Evolutionary conservation across 192 early-diverging fungal species (phyloP).

Genomic region (Backusella sp.): DNA sequence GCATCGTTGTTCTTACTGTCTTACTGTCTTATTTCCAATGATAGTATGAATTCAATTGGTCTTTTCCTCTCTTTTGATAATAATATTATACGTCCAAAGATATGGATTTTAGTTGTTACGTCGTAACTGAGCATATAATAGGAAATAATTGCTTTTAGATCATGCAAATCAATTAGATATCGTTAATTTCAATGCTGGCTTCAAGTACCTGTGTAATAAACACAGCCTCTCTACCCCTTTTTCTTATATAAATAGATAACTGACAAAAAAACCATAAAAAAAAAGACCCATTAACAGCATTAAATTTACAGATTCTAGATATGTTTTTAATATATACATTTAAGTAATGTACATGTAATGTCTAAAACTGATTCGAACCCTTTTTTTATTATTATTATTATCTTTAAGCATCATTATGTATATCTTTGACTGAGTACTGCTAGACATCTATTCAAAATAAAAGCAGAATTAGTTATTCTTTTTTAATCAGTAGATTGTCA

Average conservation of each 20-base stretch:
- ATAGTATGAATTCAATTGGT: too few relatives aligned
- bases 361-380: background rate
- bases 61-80: too few relatives aligned
- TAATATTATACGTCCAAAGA: too few relatives aligned
- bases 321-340: slow-evolving; percentile 5
- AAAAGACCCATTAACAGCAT: background rate
- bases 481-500: background rate
- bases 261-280: background rate
- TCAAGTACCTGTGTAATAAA: background rate
- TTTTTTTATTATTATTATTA: background rate
- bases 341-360: background rate
- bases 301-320: background rate
- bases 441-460: background rate
- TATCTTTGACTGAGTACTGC: background rate
- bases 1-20: too few relatives aligned
- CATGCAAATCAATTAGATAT: background rate
- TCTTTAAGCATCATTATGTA: background rate
- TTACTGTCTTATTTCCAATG: too few relatives aligned
- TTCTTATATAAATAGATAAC: background rate
- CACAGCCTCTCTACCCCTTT: background rate
- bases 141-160: background rate
- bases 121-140: too few relatives aligned
- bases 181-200: background rate
- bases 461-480: background rate
- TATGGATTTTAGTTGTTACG: too few relatives aligned